Conservation (phyloP, 1,139 yeast genomes). For the Suhomyces wounanorum region DNA sequence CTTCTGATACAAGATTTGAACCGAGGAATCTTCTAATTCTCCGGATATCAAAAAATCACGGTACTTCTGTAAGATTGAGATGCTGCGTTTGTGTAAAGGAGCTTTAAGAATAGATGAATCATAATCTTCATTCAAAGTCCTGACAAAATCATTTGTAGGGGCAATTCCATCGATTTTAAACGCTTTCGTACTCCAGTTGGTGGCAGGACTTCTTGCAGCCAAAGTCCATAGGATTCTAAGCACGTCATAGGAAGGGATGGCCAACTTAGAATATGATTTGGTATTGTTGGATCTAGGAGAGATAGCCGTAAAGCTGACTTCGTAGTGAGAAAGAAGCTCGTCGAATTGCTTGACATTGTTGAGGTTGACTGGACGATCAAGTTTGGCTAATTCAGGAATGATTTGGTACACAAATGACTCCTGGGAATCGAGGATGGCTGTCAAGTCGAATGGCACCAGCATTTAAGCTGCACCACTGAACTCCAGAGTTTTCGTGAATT, state of each 20-base stretch:
- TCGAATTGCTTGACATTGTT: constrained; percentile 34
- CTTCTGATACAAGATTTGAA: constrained; percentile 7
- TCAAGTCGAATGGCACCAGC: constrained; percentile 10
- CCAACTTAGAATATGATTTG: constrained; percentile 4
- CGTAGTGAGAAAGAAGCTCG: constrained; percentile 31
- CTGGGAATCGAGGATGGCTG: constrained; percentile 18
- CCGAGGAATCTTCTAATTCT: constrained; percentile 3
- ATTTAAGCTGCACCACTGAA: constrained; percentile 2
- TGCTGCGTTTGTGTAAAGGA: constrained; percentile 27
- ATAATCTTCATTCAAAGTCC: constrained; percentile 23
- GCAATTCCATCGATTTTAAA: constrained; percentile 21
- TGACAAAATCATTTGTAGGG: constrained; percentile 24
- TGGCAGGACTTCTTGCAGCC: constrained; percentile 29
- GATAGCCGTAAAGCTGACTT: constrained; percentile 19
- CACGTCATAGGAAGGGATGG: constrained; percentile 27
- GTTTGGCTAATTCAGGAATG: constrained; percentile 27
- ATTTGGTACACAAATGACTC: constrained; percentile 26
- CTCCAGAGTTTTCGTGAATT: not conserved
- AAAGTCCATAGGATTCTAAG: constrained; percentile 36
- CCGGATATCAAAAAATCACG: constrained; percentile 3
- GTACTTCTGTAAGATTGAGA: constrained; percentile 20
- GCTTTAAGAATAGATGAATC: constrained; percentile 22
- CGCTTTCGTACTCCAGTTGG: constrained; percentile 27
- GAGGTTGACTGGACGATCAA: constrained; percentile 22
- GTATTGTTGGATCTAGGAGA: constrained; percentile 3